Evolutionary conservation across 768 basidiomycete species (phyloP).

Genomic region (Royoungia palumana): DNA sequence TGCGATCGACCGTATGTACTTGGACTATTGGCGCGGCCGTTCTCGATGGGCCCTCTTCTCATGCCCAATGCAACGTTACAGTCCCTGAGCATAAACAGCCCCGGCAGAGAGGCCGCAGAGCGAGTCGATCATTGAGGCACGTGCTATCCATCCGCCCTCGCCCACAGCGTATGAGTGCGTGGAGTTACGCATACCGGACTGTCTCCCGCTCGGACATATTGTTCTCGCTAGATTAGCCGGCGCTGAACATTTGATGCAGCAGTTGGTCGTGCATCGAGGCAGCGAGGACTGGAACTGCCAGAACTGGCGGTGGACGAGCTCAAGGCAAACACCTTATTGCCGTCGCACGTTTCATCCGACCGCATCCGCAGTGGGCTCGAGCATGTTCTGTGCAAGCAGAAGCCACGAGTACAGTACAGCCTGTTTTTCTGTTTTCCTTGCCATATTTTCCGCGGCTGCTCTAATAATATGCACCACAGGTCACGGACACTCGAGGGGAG

Average conservation of each 20-base stretch:
- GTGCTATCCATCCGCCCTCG: conserved; percentile 27
- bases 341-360: conserved; percentile 16
- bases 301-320: conserved; percentile 29
- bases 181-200: conserved; percentile 32
- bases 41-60: too few species aligned
- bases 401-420: conserved; percentile 8
- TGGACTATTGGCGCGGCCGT: too few species aligned
- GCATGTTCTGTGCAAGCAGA: conserved; percentile 24
- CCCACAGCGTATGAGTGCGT: conserved; percentile 27
- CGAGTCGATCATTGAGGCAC: conserved; percentile 30
- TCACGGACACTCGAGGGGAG: not conserved
- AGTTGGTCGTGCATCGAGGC: conserved; percentile 23
- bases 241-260: conserved; percentile 19
- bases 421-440: not conserved
- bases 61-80: conserved; percentile 21
- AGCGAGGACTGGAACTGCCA: conserved; percentile 33
- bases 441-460: not conserved
- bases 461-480: not conserved
- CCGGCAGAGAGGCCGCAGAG: conserved; percentile 21
- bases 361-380: conserved; percentile 22
- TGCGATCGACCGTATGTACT: too few species aligned
- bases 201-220: conserved; percentile 25
- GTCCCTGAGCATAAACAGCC: conserved; percentile 20
- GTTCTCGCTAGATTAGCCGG: conserved; percentile 12
- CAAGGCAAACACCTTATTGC: conserved; percentile 15